A percentile compares a stretch with the other conserved stretches of the same genome.
phyloP scores from a whole-genome alignment of 2,329 filamentous ascomycete species.

The Biscogniauxia marginata region DNA sequence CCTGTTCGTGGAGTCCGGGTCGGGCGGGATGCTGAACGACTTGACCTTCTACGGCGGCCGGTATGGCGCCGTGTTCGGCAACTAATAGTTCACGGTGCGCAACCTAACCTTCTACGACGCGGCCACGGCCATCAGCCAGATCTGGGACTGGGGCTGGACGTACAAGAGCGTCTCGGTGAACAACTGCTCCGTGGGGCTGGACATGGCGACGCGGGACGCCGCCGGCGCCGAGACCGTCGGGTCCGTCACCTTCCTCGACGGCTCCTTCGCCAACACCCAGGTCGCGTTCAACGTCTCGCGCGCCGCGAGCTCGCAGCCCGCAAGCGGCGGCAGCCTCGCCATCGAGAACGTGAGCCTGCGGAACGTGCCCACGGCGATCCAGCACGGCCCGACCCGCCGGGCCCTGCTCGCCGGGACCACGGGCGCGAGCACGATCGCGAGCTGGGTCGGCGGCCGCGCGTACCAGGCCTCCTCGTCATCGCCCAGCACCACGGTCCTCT shows the following conservation, averaged over 20 bases:
- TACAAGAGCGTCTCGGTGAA: slow-evolving; percentile 47
- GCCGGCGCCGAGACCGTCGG: slow-evolving; percentile 49
- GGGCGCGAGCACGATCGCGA: slow-evolving; percentile 44
- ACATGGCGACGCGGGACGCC: slow-evolving; percentile 52
- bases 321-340: slow-evolving; percentile 42
- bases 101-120: slow-evolving; percentile 67
- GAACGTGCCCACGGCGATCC: slow-evolving; percentile 42
- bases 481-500: slow-evolving; percentile 45
- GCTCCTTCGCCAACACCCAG: slow-evolving; percentile 63
- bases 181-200: slow-evolving; percentile 64
- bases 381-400: slow-evolving; percentile 42
- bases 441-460: slow-evolving; percentile 67
- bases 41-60: slow-evolving; percentile 71
- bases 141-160: slow-evolving; percentile 77
- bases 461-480: too few relatives aligned
- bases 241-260: slow-evolving; percentile 74
- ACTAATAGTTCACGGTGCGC: slow-evolving; percentile 65
- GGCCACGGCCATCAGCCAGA: slow-evolving; percentile 67
- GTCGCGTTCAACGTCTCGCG: slow-evolving; percentile 66
- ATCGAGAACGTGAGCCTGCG: slow-evolving; percentile 49
- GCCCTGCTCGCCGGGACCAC: slow-evolving; percentile 56
- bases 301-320: slow-evolving; percentile 31
- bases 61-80: slow-evolving; percentile 60
- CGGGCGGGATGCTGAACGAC: slow-evolving; percentile 67
- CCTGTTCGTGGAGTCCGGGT: slow-evolving; percentile 62